Conservation (phyloP, 768 basidiomycete genomes). For the Krasilnikovozyma curviuscula region DNA sequence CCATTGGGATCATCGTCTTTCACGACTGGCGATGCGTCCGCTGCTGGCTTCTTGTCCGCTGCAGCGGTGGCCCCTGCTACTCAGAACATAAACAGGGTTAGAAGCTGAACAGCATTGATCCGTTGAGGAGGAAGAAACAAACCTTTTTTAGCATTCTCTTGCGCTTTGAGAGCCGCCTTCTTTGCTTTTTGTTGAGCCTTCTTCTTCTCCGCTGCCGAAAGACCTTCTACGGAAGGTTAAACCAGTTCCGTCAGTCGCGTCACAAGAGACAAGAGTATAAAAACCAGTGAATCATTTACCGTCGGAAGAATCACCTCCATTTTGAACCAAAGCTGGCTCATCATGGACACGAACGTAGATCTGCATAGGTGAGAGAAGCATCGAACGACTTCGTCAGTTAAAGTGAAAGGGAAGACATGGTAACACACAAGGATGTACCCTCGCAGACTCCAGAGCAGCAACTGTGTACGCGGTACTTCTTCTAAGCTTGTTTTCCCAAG, state of each 20-base stretch:
- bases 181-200: constrained; percentile 75
- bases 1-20: constrained; percentile 80
- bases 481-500: constrained; percentile 62
- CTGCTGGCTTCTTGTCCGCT: constrained; percentile 26
- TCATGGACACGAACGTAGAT: constrained; percentile 58
- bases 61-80: constrained; percentile 15
- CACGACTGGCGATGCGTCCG: constrained; percentile 32
- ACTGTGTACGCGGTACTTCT: constrained; percentile 57
- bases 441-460: constrained; percentile 49
- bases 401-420: constrained; percentile 12
- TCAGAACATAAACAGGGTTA: neutral
- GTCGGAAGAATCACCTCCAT: too few species aligned
- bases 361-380: constrained; percentile 26
- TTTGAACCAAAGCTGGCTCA: constrained; percentile 35
- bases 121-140: constrained; percentile 8
- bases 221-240: constrained; percentile 19
- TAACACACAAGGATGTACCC: constrained; percentile 30
- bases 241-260: too few species aligned
- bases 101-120: neutral
- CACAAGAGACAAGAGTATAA: neutral
- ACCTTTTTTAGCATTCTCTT: constrained; percentile 60
- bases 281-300: constrained; percentile 22
- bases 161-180: constrained; percentile 30
- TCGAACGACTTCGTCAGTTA: constrained; percentile 14
- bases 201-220: constrained; percentile 44